Evolutionary conservation across 768 basidiomycete genomes (phyloP).

Genomic region (Amanita exitialis): DNA sequence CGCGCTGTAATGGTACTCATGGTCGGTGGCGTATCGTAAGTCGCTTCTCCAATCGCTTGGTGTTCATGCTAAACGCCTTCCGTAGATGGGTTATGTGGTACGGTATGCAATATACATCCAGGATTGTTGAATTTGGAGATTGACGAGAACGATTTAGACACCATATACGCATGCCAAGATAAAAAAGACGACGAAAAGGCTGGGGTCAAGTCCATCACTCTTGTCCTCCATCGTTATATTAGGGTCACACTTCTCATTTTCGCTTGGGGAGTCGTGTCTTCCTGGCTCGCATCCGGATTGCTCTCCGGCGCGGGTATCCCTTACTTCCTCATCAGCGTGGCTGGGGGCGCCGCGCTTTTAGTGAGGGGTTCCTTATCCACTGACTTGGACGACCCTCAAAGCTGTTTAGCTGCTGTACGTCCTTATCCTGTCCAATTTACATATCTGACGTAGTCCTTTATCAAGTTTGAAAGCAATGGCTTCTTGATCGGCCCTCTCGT

Average conservation of each 20-base stretch:
- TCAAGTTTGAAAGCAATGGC: slow-evolving; percentile 7
- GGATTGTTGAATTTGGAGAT: neutral
- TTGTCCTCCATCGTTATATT: slow-evolving; percentile 36
- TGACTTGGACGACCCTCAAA: neutral
- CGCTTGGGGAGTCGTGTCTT: slow-evolving; percentile 27
- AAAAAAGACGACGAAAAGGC: slow-evolving; percentile 42
- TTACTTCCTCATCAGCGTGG: slow-evolving; percentile 19
- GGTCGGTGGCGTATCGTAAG: slow-evolving; percentile 2
- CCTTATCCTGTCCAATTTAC: neutral
- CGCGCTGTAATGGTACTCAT: neutral
- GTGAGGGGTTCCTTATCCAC: neutral
- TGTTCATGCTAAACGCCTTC: neutral
- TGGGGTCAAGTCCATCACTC: slow-evolving; percentile 46
- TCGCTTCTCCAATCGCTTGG: neutral
- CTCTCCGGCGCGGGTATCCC: slow-evolving; percentile 26
- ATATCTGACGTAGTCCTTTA: neutral
- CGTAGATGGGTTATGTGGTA: neutral
- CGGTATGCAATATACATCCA: neutral
- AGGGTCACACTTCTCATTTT: slow-evolving; percentile 32
- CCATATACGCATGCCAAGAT: slow-evolving; percentile 50
- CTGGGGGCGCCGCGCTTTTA: slow-evolving; percentile 8
- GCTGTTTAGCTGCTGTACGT: neutral
- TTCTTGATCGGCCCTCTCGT: slow-evolving; percentile 7
- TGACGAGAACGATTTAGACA: slow-evolving; percentile 18
- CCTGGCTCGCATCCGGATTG: slow-evolving; percentile 25